A percentile compares a stretch with the other conserved stretches of the same genome.
phyloP scores from a whole-genome alignment of 2,329 filamentous ascomycete genomes.

The Colletotrichum higginsianum region DNA sequence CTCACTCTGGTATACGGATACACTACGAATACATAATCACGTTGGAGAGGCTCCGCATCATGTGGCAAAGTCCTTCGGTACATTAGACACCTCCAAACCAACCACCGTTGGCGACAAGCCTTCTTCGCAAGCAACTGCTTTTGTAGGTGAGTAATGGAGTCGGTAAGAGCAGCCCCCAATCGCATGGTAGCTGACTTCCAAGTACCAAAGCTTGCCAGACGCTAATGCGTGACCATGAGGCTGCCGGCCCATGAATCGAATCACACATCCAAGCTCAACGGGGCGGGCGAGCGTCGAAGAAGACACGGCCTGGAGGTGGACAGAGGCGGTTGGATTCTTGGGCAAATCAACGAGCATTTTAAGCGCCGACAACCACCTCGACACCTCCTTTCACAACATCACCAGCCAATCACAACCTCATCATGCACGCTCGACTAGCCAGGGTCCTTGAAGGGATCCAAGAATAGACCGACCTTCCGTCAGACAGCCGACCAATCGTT shows the following conservation, averaged over 20 bases:
- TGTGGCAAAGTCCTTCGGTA: constrained; percentile 7
- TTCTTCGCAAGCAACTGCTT: background rate
- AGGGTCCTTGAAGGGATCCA: constrained; percentile 36
- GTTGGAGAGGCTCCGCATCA: constrained; percentile 4
- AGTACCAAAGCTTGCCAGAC: constrained; percentile 30
- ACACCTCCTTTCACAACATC: constrained; percentile 35
- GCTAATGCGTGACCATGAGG: constrained; percentile 30
- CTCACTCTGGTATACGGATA: background rate
- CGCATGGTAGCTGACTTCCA: constrained; percentile 8
- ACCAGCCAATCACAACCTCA: constrained; percentile 42
- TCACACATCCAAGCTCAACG: constrained; percentile 13
- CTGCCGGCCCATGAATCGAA: constrained; percentile 24
- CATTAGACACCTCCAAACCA: constrained; percentile 9
- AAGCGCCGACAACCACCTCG: constrained; percentile 44
- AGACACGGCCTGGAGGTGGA: constrained; percentile 12
- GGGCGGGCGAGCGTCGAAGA: constrained; percentile 7
- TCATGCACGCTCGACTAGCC: constrained; percentile 22
- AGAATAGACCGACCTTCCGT: constrained; percentile 44
- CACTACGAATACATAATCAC: background rate
- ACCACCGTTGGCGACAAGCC: background rate
- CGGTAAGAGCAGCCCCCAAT: constrained; percentile 17
- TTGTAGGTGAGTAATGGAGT: constrained; percentile 8
- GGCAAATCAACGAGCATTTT: constrained; percentile 36
- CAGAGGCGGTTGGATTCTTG: constrained; percentile 1
- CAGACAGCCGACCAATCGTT: constrained; percentile 38